Percentiles rank a stretch among this genome's conserved stretches.
Conservation (phyloP, 169 alveolate genomes). For the Eimeria sp. region DNA sequence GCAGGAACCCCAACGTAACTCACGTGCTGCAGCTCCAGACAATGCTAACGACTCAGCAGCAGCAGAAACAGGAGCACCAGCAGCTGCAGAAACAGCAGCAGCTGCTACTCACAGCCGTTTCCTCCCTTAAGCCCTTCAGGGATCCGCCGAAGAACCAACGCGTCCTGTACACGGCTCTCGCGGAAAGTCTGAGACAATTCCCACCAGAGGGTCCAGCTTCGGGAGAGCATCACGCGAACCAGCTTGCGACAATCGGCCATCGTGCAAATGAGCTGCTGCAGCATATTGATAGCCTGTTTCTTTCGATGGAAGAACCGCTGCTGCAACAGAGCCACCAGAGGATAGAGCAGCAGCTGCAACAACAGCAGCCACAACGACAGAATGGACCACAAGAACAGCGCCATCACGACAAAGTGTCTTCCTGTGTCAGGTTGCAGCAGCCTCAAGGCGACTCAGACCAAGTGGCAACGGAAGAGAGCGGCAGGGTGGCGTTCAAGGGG, state of each 20-base stretch:
- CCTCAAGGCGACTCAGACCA: slow-evolving; percentile 3
- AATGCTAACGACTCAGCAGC: slow-evolving; percentile 1
- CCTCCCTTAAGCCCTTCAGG: slow-evolving; percentile 47
- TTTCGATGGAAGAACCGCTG: slow-evolving; percentile 46
- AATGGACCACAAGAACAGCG: not conserved
- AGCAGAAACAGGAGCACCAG: slow-evolving; percentile 2
- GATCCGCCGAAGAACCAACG: not conserved
- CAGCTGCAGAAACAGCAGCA: slow-evolving; percentile 31
- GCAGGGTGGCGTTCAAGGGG: not conserved
- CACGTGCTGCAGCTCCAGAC: slow-evolving; percentile 69
- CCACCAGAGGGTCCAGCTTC: not conserved
- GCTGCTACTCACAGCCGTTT: slow-evolving; percentile 48
- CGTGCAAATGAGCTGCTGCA: slow-evolving; percentile 48
- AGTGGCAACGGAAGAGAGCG: slow-evolving; percentile 24
- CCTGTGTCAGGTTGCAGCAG: slow-evolving; percentile 1
- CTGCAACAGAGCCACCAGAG: slow-evolving; percentile 24
- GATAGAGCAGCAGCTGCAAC: slow-evolving; percentile 24
- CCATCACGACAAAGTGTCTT: not conserved
- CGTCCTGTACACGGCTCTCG: not conserved
- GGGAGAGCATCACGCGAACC: not conserved
- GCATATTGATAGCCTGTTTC: not conserved
- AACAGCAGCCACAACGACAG: not conserved
- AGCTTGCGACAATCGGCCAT: not conserved
- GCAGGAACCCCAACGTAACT: slow-evolving; percentile 5
- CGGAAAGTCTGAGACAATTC: slow-evolving; percentile 31